Conservation (phyloP, 345 rosid species). For the Arabis hirsuta region DNA sequence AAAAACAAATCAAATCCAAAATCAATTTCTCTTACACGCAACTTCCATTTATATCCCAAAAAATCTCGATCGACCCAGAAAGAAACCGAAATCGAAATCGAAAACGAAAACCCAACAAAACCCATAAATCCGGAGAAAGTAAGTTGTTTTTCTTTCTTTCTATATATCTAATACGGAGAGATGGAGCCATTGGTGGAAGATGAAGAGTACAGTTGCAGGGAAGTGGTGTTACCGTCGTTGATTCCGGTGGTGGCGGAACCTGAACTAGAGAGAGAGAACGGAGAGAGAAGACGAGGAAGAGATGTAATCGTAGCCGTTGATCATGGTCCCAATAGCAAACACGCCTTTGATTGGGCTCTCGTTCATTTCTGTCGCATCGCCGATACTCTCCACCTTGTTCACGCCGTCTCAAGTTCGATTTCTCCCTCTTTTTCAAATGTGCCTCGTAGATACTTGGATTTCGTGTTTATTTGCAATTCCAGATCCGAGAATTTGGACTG, state of each 20-base stretch:
- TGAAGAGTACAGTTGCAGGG: slow-evolving; percentile 71
- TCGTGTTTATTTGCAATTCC: not conserved
- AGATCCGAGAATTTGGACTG: slow-evolving; percentile 1
- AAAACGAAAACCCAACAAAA: slow-evolving; percentile 17
- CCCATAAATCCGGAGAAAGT: not conserved
- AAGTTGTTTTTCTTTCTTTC: not conserved
- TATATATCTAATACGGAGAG: not conserved
- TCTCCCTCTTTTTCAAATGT: not conserved
- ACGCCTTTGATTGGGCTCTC: slow-evolving; percentile 52
- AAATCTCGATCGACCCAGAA: not conserved
- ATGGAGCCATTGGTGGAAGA: slow-evolving; percentile 66
- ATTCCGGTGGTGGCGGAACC: slow-evolving; percentile 59
- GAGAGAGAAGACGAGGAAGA: slow-evolving; percentile 60
- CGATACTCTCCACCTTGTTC: slow-evolving; percentile 84
- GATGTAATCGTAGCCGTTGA: slow-evolving; percentile 46
- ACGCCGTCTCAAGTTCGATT: slow-evolving; percentile 71
- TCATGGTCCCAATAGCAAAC: slow-evolving; percentile 47
- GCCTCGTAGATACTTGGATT: not conserved
- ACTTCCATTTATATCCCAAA: slow-evolving; percentile 22
- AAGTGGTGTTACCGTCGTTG: slow-evolving; percentile 64
- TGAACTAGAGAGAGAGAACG: slow-evolving; percentile 72
- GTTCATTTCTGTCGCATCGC: slow-evolving; percentile 80
- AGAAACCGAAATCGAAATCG: too few relatives aligned
- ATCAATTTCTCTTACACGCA: slow-evolving; percentile 14
- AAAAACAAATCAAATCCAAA: not conserved